Base-by-base conservation (phyloP, 2,329 filamentous ascomycete genomes). In the Trichoderma sp. region DNA sequence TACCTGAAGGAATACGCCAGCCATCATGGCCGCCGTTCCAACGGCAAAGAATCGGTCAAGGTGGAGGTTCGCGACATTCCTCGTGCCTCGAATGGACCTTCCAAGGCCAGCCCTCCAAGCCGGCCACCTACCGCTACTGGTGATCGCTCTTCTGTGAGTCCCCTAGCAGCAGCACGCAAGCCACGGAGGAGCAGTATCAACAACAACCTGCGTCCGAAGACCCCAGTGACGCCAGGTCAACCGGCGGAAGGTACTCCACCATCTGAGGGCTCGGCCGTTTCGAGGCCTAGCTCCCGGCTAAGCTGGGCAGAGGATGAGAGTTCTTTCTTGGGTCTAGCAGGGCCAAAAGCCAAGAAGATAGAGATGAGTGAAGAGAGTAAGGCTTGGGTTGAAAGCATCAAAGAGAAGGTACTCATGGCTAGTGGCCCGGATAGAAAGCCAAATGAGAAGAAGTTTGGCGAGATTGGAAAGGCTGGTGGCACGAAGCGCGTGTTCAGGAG, bases 1-100 rank as follows among this genome's bases (percentile, higher is more conserved):
- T 99, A 98, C 78, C 86, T 99, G 56, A 92, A 94, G 76, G 94
- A 97, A 80, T 99, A 98, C 77, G 95, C 94, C 8, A 90, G 91
- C 72, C 96, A 99, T 79, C 96, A 99, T 79, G 93, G 93, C 57
- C 91, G 93, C n/a, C 90, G 89, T 56, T 88, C 88, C 66, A 80
- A 83, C 72, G 81, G 81, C 69, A 78, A 79, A 34, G 79, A 79
- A 12, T 85, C 86, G 63, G 83, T 86, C 43, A 88, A 86, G 77
- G 85, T 91, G 9, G 89, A 91, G 76, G 84, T 92, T 26, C 86
- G 85, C 73, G 88, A 89, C 74, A 74, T 86, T 7, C 82, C 84
- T 14, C 79, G 78, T 18, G 73, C 75, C 11, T 72, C 77, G 3
- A 78, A 79, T 56, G 76, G 76, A 21, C 78, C 77, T 61, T 74